These are phyloP conservation scores for Annulohypoxylon bovei DNA, from an alignment of 495 filamentous ascomycete genomes.

Conservation along the genomic window DNA sequence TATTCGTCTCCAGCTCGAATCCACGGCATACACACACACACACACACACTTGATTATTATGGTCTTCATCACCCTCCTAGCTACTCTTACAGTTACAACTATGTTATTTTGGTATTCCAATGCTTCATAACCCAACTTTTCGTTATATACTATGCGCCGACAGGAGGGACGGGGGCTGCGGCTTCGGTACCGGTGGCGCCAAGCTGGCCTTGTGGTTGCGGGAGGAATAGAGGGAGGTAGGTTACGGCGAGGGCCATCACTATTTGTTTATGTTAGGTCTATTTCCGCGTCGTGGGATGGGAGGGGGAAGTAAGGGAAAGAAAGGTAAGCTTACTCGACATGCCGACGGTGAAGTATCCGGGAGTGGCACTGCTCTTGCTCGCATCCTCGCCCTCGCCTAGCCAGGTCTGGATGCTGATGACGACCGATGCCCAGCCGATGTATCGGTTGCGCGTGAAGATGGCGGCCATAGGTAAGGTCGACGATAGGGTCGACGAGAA, in stretches of 20 bases:
- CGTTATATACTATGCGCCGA: constrained; percentile 18
- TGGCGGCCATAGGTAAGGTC: constrained; percentile 92
- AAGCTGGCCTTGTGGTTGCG: constrained; percentile 56
- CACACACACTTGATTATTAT: not conserved
- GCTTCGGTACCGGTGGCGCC: constrained; percentile 51
- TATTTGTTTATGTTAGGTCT: constrained; percentile 42
- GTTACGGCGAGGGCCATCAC: constrained; percentile 83
- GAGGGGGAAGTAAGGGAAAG: constrained; percentile 5
- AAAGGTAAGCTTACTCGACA: constrained; percentile 74
- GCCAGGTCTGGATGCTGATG: constrained; percentile 85
- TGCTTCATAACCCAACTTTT: not conserved
- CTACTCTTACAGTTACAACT: not conserved
- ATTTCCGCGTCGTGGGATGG: not conserved
- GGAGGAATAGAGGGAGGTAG: constrained; percentile 87
- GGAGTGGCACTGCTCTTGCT: constrained; percentile 73
- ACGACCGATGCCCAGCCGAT: constrained; percentile 89
- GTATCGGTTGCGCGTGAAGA: constrained; percentile 91
- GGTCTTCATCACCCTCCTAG: not conserved
- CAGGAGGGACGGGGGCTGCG: constrained; percentile 48
- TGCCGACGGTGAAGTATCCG: constrained; percentile 84
- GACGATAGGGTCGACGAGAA: constrained; percentile 75
- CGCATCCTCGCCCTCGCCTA: constrained; percentile 82
- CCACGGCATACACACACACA: not conserved
- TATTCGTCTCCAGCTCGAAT: not conserved
- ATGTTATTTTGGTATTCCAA: not conserved